phyloP scores from a whole-genome alignment of 148 eudicot species.

The Polygonum aviculare region DNA sequence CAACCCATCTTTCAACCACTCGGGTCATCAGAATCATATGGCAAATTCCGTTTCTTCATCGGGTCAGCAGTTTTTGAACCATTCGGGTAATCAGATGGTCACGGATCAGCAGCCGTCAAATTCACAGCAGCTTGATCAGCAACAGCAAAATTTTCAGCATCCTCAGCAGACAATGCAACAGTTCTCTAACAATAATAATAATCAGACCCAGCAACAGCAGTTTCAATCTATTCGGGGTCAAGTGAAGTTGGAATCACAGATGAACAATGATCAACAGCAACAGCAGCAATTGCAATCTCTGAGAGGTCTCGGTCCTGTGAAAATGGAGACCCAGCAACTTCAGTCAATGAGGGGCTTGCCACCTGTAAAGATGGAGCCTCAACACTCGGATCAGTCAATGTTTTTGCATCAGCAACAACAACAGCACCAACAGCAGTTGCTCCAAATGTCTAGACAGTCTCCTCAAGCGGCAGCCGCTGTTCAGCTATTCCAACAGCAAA shows the following conservation, averaged over 20 bases:
- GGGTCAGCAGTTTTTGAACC: constrained; percentile 33
- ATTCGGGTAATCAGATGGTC: constrained; percentile 50
- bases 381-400: constrained; percentile 67
- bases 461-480: constrained; percentile 66
- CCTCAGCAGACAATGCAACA: constrained; percentile 51
- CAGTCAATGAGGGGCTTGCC: constrained; percentile 52
- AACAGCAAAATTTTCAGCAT: constrained; percentile 50
- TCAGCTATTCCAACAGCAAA: constrained; percentile 73
- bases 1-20: constrained; percentile 26
- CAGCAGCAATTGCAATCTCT: constrained; percentile 43
- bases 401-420: constrained; percentile 78
- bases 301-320: constrained; percentile 53
- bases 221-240: constrained; percentile 45
- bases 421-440: constrained; percentile 29
- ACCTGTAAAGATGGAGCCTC: constrained; percentile 81
- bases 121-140: constrained; percentile 34
- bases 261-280: constrained; percentile 40
- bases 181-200: constrained; percentile 26
- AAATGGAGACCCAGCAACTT: constrained; percentile 65
- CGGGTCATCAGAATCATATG: constrained; percentile 27
- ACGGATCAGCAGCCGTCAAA: constrained; percentile 47
- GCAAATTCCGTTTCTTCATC: constrained; percentile 33
- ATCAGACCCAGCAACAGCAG: constrained; percentile 42
- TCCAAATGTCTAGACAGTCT: constrained; percentile 35
- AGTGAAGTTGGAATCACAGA: constrained; percentile 62